Evolutionary conservation across 192 early-diverging fungal species (phyloP), one percentile per base, ranked within the genome.

Genomic region (Podochytrium sp.): DNA sequence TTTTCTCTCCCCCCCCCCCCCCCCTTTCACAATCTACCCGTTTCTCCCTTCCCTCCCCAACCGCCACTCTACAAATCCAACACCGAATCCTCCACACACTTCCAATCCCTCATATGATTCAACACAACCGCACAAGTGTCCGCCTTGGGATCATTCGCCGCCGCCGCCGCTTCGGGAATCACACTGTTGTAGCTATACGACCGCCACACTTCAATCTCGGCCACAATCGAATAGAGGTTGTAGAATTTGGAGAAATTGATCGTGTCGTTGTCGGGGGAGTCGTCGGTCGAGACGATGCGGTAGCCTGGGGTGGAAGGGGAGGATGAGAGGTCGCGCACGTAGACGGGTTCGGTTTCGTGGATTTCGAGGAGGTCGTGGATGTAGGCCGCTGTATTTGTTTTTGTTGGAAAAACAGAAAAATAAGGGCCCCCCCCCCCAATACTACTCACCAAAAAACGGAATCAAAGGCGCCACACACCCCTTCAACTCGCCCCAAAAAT

Each of bases 231-330:
- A 68, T 81, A 87, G 73, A 87, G 60, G 71, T 81, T 75, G 70
- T 87, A 84, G 71, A 75, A 84, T 66, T 84, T 84, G n/a, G 79
- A 65, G 43, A 87, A 84, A 61, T 86, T 78, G 61, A 86, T 65
- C 7, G 23, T 47, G 12, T 64, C 64, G 16, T 7, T 23, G 4
- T n/a, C 65, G 41, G 35, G 23, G 7, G 41, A 51, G 30, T 57
- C 62, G 27, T 66, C 64, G 6, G 64, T 75, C 18, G 74, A 29
- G 2, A 38, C 74, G 6, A 75, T 51, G 12, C 62, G 39, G 64
- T 43, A 65, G 4, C 73, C 73, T 2, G 14, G 18, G 20, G n/a
- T 29, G 4, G 20, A 2, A 25, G 63, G 20, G 49, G 29, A 25
- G 25, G 56, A 23, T 27, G 18, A 39, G 12, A 65, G 49, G 29